phyloP scores from a whole-genome alignment of 257 asterid genomes.

The Primulina huaijiensis region DNA sequence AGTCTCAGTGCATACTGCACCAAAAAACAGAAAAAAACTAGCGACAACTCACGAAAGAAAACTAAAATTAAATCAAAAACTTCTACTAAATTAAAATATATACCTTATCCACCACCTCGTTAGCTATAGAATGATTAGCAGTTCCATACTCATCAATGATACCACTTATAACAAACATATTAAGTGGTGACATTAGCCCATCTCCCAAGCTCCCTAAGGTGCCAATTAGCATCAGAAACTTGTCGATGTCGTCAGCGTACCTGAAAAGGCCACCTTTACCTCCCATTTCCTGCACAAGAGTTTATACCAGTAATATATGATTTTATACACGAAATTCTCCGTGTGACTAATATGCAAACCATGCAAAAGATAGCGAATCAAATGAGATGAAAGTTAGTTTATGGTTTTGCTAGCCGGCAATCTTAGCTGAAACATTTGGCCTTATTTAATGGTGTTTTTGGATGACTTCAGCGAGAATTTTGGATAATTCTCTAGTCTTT shows the following conservation, averaged over 20 bases:
- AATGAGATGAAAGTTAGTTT: neutral
- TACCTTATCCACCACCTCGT: slow-evolving; percentile 56
- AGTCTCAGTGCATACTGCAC: slow-evolving; percentile 59
- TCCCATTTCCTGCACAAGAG: slow-evolving; percentile 36
- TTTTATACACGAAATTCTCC: too few species aligned
- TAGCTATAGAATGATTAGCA: slow-evolving; percentile 32
- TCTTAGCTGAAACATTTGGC: neutral
- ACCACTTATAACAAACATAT: slow-evolving; percentile 53
- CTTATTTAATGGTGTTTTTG: slow-evolving; percentile 1
- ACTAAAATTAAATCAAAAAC: neutral
- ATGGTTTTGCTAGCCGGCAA: slow-evolving; percentile 15
- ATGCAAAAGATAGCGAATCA: neutral
- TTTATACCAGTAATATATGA: too few species aligned
- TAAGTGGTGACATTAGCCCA: slow-evolving; percentile 69
- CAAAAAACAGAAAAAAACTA: neutral
- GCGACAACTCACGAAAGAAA: neutral
- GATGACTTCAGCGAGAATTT: neutral
- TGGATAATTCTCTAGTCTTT: slow-evolving; percentile 17
- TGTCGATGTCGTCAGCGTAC: slow-evolving; percentile 60
- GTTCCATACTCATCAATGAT: slow-evolving; percentile 49
- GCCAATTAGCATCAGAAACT: slow-evolving; percentile 58
- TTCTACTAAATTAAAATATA: neutral
- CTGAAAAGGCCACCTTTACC: slow-evolving; percentile 49
- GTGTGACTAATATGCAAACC: too few species aligned
- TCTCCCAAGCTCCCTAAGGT: slow-evolving; percentile 71